Evolutionary conservation across 805 yeast species (phyloP), one percentile per base, ranked within the genome.

Genomic region (Suhomyces sp.): DNA sequence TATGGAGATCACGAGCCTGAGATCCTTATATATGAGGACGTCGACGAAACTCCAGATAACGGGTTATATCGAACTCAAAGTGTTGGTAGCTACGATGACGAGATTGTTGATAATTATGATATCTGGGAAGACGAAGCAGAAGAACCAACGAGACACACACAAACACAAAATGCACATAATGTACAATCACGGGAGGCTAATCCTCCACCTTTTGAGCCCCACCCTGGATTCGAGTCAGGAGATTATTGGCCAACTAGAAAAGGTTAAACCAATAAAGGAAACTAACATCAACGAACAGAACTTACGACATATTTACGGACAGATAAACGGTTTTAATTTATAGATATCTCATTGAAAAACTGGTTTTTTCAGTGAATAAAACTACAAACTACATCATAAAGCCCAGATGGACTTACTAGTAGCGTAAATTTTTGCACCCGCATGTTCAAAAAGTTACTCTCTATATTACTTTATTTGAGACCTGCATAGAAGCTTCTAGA

Each of bases 151-250:
- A 26, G 20, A 3, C 28, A 14, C 20, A 33, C 31, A 19, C 36
- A 37, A 14, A 50, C 34, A n/a, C n/a, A n/a, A n/a, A n/a, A n/a
- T n/a, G n/a, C n/a, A n/a, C n/a, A n/a, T n/a, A n/a, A n/a, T n/a
- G n/a, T n/a, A n/a, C n/a, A n/a, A n/a, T n/a, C n/a, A n/a, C n/a
- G n/a, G n/a, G n/a, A n/a, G n/a, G n/a, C n/a, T n/a, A n/a, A n/a
- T 9, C 74, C 72, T 1, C 76, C 77, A 9, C 60, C 66, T 2
- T 75, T 75, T 44, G 58, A 58, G 28, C 65, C 68, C 4, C 65
- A 62, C 37, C 70, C 76, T 1, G 77, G 78, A 3, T 75, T 64
- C 46, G 46, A 48, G 11, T 36, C 38, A 6, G 72, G 62, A 4
- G 79, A 74, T 47, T 75, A 75, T 49, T 73, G 74, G 69, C 68